Evolutionary conservation across 306 rosid genomes (phyloP).

Genomic region (Pyrus betulifolia): DNA sequence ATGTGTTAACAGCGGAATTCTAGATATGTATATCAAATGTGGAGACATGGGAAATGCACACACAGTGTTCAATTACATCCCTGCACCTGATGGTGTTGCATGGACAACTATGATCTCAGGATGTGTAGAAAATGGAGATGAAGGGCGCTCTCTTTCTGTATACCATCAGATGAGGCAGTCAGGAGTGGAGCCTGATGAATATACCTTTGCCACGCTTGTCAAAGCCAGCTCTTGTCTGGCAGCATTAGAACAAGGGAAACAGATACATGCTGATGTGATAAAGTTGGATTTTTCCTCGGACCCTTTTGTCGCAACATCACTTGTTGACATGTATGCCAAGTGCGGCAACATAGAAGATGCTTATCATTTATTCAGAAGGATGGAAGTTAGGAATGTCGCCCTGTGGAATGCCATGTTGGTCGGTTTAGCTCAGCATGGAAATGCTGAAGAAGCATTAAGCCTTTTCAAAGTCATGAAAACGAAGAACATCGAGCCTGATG

Average conservation of each 20-base stretch:
- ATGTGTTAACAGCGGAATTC: slow-evolving; percentile 50
- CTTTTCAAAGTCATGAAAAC: slow-evolving; percentile 54
- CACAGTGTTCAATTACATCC: slow-evolving; percentile 47
- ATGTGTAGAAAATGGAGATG: slow-evolving; percentile 69
- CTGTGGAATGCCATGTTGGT: slow-evolving; percentile 80
- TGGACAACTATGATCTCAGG: slow-evolving; percentile 90
- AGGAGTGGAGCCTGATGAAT: slow-evolving; percentile 68
- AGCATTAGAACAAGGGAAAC: slow-evolving; percentile 74
- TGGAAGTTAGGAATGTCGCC: slow-evolving; percentile 36
- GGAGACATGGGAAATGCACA: slow-evolving; percentile 61
- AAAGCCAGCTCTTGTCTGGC: slow-evolving; percentile 66
- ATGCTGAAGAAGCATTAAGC: slow-evolving; percentile 56
- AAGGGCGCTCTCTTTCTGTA: slow-evolving; percentile 47
- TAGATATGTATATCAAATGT: slow-evolving; percentile 77
- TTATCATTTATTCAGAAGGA: slow-evolving; percentile 41
- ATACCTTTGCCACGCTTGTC: slow-evolving; percentile 69
- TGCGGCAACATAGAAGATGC: slow-evolving; percentile 75
- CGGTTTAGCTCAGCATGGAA: slow-evolving; percentile 80
- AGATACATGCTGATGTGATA: slow-evolving; percentile 67
- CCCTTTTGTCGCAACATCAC: slow-evolving; percentile 69
- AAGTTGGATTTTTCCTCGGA: slow-evolving; percentile 56
- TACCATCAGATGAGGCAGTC: slow-evolving; percentile 66
- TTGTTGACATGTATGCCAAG: slow-evolving; percentile 86
- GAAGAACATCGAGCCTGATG: slow-evolving; percentile 45
- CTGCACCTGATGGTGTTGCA: slow-evolving; percentile 61